These are phyloP conservation scores for Acanthamoeba lenticulata DNA, from an alignment of 208 protist species.

Conservation along the genomic window DNA sequence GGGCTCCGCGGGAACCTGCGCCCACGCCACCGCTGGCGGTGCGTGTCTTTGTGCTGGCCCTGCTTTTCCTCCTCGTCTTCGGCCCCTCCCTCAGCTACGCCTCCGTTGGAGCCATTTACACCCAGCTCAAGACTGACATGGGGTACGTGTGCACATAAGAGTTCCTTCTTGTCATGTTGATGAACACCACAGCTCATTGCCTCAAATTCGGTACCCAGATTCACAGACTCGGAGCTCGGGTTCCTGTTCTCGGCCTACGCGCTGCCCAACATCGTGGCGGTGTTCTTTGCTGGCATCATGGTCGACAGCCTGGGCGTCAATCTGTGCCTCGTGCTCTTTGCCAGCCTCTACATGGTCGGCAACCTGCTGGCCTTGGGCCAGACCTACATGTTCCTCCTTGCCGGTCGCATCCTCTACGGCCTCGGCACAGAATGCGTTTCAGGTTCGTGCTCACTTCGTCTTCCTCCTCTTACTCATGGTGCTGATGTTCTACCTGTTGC, in stretches of 20 bases:
- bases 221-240: neutral
- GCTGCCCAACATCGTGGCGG: neutral
- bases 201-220: neutral
- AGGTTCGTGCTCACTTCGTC: neutral
- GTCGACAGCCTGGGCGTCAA: slow-evolving; percentile 8
- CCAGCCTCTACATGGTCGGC: neutral
- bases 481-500: neutral
- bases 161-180: neutral
- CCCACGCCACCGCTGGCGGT: neutral
- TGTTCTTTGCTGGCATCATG: neutral
- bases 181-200: neutral
- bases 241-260: neutral
- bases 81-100: neutral
- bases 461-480: neutral
- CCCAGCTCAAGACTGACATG: neutral
- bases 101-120: neutral
- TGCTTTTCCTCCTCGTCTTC: neutral
- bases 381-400: neutral
- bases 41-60: neutral
- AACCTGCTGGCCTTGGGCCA: neutral
- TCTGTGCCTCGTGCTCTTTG: neutral
- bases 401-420: neutral
- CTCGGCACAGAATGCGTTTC: neutral
- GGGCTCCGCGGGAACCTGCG: neutral
- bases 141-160: neutral